Conservation (phyloP, 768 basidiomycete species). For the Trametes cinnabarina region DNA sequence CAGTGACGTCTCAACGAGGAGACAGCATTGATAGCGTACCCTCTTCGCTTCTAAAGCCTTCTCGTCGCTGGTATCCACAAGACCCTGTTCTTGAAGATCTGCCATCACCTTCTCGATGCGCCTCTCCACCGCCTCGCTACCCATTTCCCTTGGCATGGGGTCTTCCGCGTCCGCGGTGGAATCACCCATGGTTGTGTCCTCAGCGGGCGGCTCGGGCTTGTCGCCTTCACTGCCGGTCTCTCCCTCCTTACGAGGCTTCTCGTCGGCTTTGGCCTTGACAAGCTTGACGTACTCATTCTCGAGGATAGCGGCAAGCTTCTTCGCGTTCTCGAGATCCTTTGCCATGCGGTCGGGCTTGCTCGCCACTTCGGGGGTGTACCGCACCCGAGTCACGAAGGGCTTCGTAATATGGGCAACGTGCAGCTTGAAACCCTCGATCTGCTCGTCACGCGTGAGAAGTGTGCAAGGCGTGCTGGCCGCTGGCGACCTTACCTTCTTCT, state of each 20-base stretch:
- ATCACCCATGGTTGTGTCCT: constrained; percentile 33
- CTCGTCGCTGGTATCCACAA: constrained; percentile 59
- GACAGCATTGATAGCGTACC: constrained; percentile 40
- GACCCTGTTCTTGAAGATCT: constrained; percentile 64
- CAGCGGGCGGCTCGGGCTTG: constrained; percentile 8
- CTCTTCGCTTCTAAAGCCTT: constrained; percentile 67
- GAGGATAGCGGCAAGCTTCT: constrained; percentile 65
- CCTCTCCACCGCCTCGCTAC: constrained; percentile 79
- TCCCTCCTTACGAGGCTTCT: constrained; percentile 18
- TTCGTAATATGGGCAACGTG: constrained; percentile 82
- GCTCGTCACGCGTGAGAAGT: neutral
- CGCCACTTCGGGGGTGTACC: constrained; percentile 79
- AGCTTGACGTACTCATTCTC: constrained; percentile 67
- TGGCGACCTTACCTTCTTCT: constrained; percentile 67
- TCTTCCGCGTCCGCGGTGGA: constrained; percentile 38
- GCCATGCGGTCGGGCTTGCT: constrained; percentile 76
- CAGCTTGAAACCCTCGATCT: constrained; percentile 95
- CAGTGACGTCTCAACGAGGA: neutral
- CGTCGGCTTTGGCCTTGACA: constrained; percentile 39
- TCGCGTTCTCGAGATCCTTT: constrained; percentile 78
- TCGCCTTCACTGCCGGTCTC: constrained; percentile 22
- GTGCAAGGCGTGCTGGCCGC: neutral
- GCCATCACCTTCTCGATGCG: constrained; percentile 75
- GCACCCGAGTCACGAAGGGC: constrained; percentile 74
- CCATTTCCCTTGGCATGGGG: constrained; percentile 58